A percentile compares a stretch with the other conserved stretches of the same genome.
phyloP scores from a whole-genome alignment of 78 protist genomes.

The Dictyostelium intermedium region DNA sequence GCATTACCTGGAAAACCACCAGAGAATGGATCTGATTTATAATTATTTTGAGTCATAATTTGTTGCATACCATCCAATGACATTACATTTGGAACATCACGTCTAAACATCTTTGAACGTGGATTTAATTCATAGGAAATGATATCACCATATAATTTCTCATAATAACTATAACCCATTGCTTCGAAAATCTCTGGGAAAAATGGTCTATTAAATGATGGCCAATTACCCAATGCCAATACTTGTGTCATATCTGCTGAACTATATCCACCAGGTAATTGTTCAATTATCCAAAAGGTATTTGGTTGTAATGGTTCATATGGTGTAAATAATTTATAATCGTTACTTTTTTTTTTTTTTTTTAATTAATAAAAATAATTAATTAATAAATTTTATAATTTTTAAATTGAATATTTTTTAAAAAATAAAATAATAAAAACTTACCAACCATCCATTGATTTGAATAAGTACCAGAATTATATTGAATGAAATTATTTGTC shows the following conservation, averaged over 20 bases:
- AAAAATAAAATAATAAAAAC: not conserved
- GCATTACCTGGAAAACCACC: conserved; percentile 87
- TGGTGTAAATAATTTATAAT: conserved; percentile 77
- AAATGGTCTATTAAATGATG: conserved; percentile 85
- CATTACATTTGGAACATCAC: conserved; percentile 30
- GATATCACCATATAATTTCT: conserved; percentile 15
- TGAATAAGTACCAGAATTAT: conserved; percentile 90
- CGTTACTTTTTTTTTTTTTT: not conserved
- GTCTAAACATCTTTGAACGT: conserved; percentile 78
- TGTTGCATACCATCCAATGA: conserved; percentile 67
- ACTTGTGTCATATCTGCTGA: conserved; percentile 20
- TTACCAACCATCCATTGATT: conserved; percentile 88
- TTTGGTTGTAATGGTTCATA: conserved; percentile 20
- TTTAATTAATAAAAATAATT: not conserved
- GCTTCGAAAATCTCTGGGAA: conserved; percentile 21
- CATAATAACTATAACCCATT: conserved; percentile 50
- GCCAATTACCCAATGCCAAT: conserved; percentile 71
- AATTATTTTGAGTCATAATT: conserved; percentile 87
- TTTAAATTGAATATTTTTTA: not conserved
- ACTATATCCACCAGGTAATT: conserved; percentile 20
- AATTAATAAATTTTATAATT: not conserved
- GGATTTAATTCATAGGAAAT: conserved; percentile 69
- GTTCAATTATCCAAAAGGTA: conserved; percentile 63
- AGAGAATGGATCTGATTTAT: conserved; percentile 80
- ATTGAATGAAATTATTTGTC: conserved; percentile 42